Percentiles rank a stretch among this genome's conserved stretches.
phyloP scores from a whole-genome alignment of 2,329 filamentous ascomycete species.

The Exophiala oligosperma region DNA sequence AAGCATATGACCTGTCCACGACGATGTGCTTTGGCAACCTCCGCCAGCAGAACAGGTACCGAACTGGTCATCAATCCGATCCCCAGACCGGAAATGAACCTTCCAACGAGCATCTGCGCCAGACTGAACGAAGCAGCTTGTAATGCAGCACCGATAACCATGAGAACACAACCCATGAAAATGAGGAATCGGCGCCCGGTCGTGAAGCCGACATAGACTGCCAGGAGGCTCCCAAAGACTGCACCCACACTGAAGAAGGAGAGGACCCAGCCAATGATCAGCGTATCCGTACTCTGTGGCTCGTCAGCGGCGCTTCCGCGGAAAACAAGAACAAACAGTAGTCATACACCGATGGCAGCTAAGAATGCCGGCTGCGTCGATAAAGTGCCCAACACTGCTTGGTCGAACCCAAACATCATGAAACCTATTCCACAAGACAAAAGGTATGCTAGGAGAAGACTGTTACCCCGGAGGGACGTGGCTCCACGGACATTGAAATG shows the following conservation, averaged over 20 bases:
- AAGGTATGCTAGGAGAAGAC: not conserved
- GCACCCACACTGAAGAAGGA: not conserved
- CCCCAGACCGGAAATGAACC: conserved; percentile 51
- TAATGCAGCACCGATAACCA: conserved; percentile 41
- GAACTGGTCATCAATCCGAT: conserved; percentile 53
- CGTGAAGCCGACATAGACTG: not conserved
- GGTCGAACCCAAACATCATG: conserved; percentile 6
- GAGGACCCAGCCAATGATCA: not conserved
- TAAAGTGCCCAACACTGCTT: not conserved
- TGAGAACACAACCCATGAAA: conserved; percentile 43
- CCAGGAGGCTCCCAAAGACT: not conserved
- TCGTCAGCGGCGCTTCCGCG: not conserved
- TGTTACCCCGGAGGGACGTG: not conserved
- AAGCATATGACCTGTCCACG: not conserved
- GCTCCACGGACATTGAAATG: too few species aligned
- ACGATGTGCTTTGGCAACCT: not conserved
- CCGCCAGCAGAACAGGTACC: conserved; percentile 32
- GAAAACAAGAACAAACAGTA: too few species aligned
- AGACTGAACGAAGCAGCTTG: conserved; percentile 40
- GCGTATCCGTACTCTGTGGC: conserved; percentile 4
- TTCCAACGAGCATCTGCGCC: conserved; percentile 46
- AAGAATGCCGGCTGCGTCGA: not conserved
- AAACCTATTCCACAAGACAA: not conserved
- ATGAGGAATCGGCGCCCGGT: conserved; percentile 30
- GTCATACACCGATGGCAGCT: not conserved